phyloP scores from a whole-genome alignment of 768 basidiomycete genomes.

The Hericium coralloides region DNA sequence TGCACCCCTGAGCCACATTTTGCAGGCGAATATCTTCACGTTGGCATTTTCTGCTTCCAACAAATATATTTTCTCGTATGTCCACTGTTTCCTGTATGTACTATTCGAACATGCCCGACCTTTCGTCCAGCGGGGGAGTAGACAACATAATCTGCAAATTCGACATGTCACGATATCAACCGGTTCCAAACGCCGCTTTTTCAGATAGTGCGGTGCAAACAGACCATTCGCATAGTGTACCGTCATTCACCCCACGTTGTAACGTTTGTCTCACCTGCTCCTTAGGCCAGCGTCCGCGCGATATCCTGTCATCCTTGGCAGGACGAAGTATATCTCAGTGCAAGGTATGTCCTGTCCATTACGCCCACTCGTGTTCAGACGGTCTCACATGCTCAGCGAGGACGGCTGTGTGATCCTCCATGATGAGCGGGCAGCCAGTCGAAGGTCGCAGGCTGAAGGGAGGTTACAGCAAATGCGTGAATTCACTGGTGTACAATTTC shows the following conservation, averaged over 20 bases:
- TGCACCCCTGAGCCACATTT: not conserved
- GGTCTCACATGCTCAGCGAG: constrained; percentile 36
- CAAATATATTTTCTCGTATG: constrained; percentile 57
- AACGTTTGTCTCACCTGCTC: no score
- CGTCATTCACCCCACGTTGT: no score
- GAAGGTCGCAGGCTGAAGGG: constrained; percentile 33
- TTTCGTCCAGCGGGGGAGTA: constrained; percentile 8
- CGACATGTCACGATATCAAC: constrained; percentile 6
- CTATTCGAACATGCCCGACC: not conserved
- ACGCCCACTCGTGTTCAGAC: not conserved
- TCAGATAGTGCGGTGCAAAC: no score
- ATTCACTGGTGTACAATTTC: constrained; percentile 56
- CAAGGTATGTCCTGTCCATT: constrained; percentile 36
- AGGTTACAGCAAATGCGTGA: constrained; percentile 45
- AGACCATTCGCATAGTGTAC: no score
- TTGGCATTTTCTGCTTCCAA: constrained; percentile 64
- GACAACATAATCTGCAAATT: constrained; percentile 6
- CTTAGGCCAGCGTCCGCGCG: constrained; percentile 55
- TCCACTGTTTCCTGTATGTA: constrained; percentile 4
- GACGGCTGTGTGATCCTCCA: constrained; percentile 60
- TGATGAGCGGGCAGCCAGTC: constrained; percentile 39
- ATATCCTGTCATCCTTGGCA: constrained; percentile 58
- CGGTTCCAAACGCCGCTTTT: no score
- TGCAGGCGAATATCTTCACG: constrained; percentile 61
- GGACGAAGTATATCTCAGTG: constrained; percentile 62